Base-by-base conservation (phyloP, 106 monocot species). In the Allium cepa region DNA sequence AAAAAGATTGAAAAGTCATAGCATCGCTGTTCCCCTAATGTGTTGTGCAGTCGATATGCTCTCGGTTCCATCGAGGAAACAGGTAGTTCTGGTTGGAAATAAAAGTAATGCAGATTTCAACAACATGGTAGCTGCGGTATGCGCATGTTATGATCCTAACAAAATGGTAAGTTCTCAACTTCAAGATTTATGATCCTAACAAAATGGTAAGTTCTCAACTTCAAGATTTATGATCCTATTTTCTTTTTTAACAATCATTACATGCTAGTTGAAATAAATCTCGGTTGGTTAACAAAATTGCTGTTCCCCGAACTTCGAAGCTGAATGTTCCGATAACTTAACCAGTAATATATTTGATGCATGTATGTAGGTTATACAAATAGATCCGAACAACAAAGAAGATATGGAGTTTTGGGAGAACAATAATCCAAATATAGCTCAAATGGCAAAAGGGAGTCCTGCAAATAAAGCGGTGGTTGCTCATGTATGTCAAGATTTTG, bases 1-100 rank as follows among this genome's bases (percentile, higher is more conserved):
- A 66, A 59, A 22, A 9, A 88, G 87, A 47, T 63, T 95, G 75
- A 85, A 60, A 27, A 81, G 86, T 47, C 91, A 88, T 67, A 79
- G 83, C 69, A 68, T 91, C 12, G 94, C 91, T 11, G 53, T 95
- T 52, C 94, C 91, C 7, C 73, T 95, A 7, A 85, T 95, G 94
- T 91, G 91, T 28, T 85, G 85, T 75, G 94, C 88, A 9, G 83
- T 81, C 61, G 88, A 95, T 71, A 88, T 95, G 85, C 71, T 91
- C 8, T 71, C 74, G 46, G 68, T 63, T 17, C 79, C 83, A 7
- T 91, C 85, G 0, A 81, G 90, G 77, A 91, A 79, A 58, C 94
- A 95, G 70, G 77, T 91, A 0, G 91, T 95, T 36, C 53, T 95
- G 15, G 85, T 83, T 15, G 94, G 94, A 3, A 72, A 79, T 59